Evolutionary conservation across 108 stramenopile genomes (phyloP), one percentile per base, ranked within the genome.

Genomic region (Fragilaria radians): DNA sequence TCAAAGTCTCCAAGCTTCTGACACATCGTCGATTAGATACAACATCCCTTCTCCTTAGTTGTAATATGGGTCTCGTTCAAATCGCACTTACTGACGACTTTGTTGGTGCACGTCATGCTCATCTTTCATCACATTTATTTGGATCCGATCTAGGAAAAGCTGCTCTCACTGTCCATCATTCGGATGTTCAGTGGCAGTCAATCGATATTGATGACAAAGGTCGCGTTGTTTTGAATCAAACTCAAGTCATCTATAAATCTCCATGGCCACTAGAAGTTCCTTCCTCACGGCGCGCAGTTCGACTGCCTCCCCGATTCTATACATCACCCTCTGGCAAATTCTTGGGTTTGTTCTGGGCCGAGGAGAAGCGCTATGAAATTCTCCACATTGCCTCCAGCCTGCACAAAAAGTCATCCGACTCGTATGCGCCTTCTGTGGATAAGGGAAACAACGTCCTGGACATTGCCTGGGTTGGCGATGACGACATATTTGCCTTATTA

Each of bases 391-490:
- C 71, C 1, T 73, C 73, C 49, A 63, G 87, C 18, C 19, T 80
- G 46, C 65, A 79, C 18, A 63, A 28, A 63, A 57, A 53, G 28
- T 22, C 42, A 21, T n/a, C 56, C 1, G 45, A 33, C 4, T 22
- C 28, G 3, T 60, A 33, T 11, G 63, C 74, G 19, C 83, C 90
- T 1, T 67, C 79, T 1, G 83, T 88, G 1, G 85, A 85, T 26
- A 69, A 62, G 18, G 90, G 86, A 27, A 74, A 48, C 45, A 77
- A 70, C 31, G 73, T 88, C 19, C 49, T 73, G 3, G 80, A 81
- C 5, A 86, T 91, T 73, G 86, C 86, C 7, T 91, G 90, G 90
- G 59, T 91, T 5, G 90, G 86, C 2, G 83, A 86, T 59, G 79
- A 80, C 49, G 90, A 91, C 48, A 58, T 76, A 9, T 91, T 77